Evolutionary conservation across 2,329 filamentous ascomycete genomes (phyloP).

Genomic region (Microcyclospora tardicrescens): DNA sequence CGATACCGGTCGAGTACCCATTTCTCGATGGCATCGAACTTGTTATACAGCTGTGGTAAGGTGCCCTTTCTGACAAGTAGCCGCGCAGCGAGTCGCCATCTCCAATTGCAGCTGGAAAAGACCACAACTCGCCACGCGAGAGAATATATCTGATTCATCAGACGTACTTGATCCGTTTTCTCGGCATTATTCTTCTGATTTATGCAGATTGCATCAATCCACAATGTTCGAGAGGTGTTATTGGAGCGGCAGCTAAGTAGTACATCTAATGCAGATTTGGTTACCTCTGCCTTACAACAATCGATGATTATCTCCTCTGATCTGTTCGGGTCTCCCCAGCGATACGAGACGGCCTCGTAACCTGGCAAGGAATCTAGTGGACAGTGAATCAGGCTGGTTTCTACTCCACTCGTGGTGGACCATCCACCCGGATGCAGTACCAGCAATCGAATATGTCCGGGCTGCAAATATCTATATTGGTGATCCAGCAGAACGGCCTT

Average conservation of each 20-base stretch:
- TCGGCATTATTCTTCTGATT: slow-evolving; percentile 4
- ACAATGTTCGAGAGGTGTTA: not conserved
- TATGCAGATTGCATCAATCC: slow-evolving; percentile 6
- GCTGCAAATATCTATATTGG: too few relatives aligned
- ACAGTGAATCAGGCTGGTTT: too few relatives aligned
- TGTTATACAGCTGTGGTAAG: too few relatives aligned
- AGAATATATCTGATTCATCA: slow-evolving; percentile 5
- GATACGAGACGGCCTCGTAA: slow-evolving; percentile 5
- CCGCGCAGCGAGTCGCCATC: not conserved
- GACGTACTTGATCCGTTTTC: slow-evolving; percentile 1
- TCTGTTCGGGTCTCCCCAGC: slow-evolving; percentile 2
- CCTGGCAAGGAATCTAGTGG: not conserved
- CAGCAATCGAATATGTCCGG: too few relatives aligned
- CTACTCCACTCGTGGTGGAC: too few relatives aligned
- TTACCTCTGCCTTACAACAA: not conserved
- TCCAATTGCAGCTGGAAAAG: not conserved
- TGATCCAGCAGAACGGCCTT: too few relatives aligned
- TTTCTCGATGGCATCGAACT: too few relatives aligned
- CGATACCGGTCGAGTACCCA: too few relatives aligned
- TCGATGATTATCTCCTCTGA: not conserved
- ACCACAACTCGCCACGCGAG: not conserved
- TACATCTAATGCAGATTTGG: not conserved
- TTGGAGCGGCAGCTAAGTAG: not conserved
- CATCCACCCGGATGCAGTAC: too few relatives aligned
- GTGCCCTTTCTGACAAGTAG: too few relatives aligned